Evolutionary conservation across 257 asterid species (phyloP).

Genomic region (Solanum chiquidenum): DNA sequence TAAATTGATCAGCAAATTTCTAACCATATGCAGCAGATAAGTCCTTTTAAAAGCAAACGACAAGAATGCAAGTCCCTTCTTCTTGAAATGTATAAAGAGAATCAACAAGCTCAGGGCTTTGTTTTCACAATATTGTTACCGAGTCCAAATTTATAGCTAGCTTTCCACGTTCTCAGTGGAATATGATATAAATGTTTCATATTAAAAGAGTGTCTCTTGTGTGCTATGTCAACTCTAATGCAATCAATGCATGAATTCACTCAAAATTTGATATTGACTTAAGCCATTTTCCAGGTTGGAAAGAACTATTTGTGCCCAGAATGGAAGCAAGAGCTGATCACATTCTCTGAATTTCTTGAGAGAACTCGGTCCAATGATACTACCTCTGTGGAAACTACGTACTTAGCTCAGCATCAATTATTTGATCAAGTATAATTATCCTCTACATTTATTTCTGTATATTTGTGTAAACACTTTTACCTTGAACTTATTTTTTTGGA

Average conservation of each 20-base stretch:
- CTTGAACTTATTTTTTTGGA: neutral
- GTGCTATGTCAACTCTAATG: neutral
- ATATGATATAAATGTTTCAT: neutral
- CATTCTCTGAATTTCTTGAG: slow-evolving; percentile 84
- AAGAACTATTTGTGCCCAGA: slow-evolving; percentile 49
- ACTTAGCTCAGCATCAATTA: slow-evolving; percentile 90
- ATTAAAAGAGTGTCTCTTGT: neutral
- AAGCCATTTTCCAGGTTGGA: slow-evolving; percentile 35
- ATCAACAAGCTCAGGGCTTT: neutral
- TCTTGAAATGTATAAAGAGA: neutral
- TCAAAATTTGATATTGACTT: neutral
- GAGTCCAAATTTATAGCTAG: neutral
- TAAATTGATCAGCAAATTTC: neutral
- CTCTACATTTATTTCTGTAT: neutral
- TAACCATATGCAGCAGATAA: neutral
- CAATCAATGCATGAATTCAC: neutral
- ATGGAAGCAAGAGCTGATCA: slow-evolving; percentile 77
- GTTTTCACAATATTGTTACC: neutral
- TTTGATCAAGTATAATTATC: slow-evolving; percentile 71
- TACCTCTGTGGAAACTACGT: slow-evolving; percentile 35
- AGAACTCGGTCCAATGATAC: slow-evolving; percentile 44
- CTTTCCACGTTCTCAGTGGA: neutral
- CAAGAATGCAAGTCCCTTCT: neutral
- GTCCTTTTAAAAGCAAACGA: neutral
- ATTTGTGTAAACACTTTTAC: neutral